A percentile compares a stretch with the other conserved stretches of the same genome.
Conservation (phyloP, 2,329 filamentous ascomycete species). For the Fusarium papillatum region DNA sequence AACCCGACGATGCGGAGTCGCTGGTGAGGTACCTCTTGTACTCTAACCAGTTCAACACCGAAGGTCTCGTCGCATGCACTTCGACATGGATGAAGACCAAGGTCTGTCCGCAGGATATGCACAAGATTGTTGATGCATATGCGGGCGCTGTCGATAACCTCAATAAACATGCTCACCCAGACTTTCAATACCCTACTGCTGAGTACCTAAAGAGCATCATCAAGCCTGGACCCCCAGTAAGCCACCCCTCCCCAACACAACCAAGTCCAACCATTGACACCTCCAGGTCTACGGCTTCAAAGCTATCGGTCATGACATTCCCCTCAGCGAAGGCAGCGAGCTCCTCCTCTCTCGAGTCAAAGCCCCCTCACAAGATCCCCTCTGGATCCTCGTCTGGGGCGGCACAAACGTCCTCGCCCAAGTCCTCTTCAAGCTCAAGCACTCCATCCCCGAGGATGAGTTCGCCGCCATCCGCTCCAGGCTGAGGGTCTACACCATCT, state of each 20-base stretch:
- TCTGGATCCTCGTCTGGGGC: constrained; percentile 68
- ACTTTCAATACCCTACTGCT: constrained; percentile 55
- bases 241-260: not conserved
- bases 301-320: constrained; percentile 47
- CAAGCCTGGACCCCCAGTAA: constrained; percentile 52
- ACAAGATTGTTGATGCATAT: constrained; percentile 59
- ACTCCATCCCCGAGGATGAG: constrained; percentile 44
- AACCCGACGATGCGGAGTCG: constrained; percentile 60
- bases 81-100: constrained; percentile 60
- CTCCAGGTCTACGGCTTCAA: constrained; percentile 49
- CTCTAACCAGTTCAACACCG: constrained; percentile 60
- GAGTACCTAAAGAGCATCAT: constrained; percentile 52
- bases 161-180: constrained; percentile 60
- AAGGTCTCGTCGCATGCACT: constrained; percentile 60
- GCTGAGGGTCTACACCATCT: constrained; percentile 67
- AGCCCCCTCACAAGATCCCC: constrained; percentile 49
- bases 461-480: constrained; percentile 53
- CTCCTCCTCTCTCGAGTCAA: constrained; percentile 53
- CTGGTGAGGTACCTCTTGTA: constrained; percentile 60
- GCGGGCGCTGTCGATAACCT: constrained; percentile 60
- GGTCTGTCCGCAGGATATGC: constrained; percentile 57
- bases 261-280: not conserved
- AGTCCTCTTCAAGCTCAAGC: constrained; percentile 55
- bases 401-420: constrained; percentile 66
- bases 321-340: constrained; percentile 54